Evolutionary conservation across 495 filamentous ascomycete genomes (phyloP).

Genomic region (Penicillium flavigenum): DNA sequence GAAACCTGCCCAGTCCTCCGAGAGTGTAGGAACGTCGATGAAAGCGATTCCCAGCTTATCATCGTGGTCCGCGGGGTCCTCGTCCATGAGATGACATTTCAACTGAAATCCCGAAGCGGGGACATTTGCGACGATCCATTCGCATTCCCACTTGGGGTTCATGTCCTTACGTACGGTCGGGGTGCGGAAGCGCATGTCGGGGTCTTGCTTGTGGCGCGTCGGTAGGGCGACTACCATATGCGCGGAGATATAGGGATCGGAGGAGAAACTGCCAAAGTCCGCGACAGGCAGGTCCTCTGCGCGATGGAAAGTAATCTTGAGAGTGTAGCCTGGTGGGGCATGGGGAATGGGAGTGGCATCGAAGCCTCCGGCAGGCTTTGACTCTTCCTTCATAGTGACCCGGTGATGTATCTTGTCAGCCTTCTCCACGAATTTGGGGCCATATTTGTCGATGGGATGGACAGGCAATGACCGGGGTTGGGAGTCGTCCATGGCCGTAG

Average conservation of each 20-base stretch:
- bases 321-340: conserved; percentile 72
- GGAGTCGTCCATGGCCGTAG: conserved; percentile 18
- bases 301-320: conserved; percentile 81
- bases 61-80: conserved; percentile 83
- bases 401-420: conserved; percentile 59
- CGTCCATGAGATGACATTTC: conserved; percentile 82
- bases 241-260: conserved; percentile 80
- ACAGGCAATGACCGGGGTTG: conserved; percentile 23
- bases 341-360: conserved; percentile 74
- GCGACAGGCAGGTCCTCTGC: conserved; percentile 77
- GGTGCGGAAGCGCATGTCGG: conserved; percentile 68
- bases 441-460: conserved; percentile 37
- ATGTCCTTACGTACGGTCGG: conserved; percentile 67
- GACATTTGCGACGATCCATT: conserved; percentile 86
- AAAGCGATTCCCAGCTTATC: conserved; percentile 84
- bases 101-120: conserved; percentile 74
- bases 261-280: conserved; percentile 72
- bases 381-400: conserved; percentile 29
- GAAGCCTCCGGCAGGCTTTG: conserved; percentile 69
- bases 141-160: conserved; percentile 76
- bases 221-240: conserved; percentile 62
- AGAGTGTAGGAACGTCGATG: conserved; percentile 56
- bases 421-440: conserved; percentile 54
- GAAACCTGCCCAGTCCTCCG: conserved; percentile 66
- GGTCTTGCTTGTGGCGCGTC: conserved; percentile 77